Evolutionary conservation across 371 early-diverging fungal species (phyloP).

Genomic region (Mortierella sp.): DNA sequence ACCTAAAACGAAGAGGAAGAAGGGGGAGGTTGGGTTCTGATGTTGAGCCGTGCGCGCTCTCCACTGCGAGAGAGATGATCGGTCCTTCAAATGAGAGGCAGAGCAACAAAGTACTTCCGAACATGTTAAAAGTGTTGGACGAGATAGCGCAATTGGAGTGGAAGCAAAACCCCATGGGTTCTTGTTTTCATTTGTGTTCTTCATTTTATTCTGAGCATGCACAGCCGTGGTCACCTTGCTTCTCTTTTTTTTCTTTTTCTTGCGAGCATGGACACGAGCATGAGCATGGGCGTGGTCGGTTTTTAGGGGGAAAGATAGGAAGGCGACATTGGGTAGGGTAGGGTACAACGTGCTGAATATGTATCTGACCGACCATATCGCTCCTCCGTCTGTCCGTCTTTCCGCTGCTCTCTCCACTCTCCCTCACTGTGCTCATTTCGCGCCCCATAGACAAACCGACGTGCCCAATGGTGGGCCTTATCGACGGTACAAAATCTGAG

Average conservation of each 20-base stretch:
- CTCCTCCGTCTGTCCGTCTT: background rate
- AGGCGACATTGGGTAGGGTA: background rate
- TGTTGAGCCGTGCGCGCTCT: conserved; percentile 13
- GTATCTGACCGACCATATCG: background rate
- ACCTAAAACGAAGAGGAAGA: background rate
- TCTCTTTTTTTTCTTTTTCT: background rate
- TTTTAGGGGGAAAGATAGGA: background rate
- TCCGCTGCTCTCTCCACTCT: background rate
- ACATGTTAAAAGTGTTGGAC: too few species aligned
- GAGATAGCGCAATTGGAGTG: too few species aligned
- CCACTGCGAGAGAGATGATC: background rate
- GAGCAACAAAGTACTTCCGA: background rate
- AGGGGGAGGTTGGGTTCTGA: background rate
- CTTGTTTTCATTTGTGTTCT: background rate
- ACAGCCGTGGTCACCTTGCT: conserved; percentile 2
- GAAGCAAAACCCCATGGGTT: background rate
- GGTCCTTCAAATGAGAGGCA: conserved; percentile 7
- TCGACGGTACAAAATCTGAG: background rate
- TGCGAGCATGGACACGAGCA: too few species aligned
- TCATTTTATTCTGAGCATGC: conserved; percentile 1
- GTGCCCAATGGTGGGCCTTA: conserved; percentile 5
- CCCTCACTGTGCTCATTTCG: background rate
- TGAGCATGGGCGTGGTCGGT: too few species aligned
- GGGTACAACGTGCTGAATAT: background rate
- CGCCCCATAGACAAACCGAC: background rate